Evolutionary conservation across 345 rosid genomes (phyloP), one percentile per base, ranked within the genome.

Genomic region (Linum usitatissimum): DNA sequence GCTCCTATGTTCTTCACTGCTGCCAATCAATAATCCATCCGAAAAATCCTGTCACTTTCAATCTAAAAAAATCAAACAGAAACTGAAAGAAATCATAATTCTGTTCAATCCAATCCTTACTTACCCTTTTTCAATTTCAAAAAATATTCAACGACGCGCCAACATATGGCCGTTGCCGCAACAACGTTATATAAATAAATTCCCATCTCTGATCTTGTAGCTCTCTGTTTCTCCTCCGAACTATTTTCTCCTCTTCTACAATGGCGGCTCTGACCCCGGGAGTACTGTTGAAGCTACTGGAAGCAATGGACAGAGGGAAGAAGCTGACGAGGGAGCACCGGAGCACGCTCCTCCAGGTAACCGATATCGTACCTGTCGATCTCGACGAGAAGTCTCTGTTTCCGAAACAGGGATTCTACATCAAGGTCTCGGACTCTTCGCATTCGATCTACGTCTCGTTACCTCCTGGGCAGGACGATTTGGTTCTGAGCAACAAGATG

Each of bases 221-320:
- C 38, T 34, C 38, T 34, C 6, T 34, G 38, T 34, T 34, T 34
- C 36, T 31, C 4, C 61, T 57, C 1, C 61, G 8, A 30, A 10
- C 28, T n/a, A n/a, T n/a, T n/a, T n/a, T n/a, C n/a, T n/a, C n/a
- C n/a, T n/a, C n/a, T n/a, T n/a, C n/a, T n/a, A 34, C 70, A 18
- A 79, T 80, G 82, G 84, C 86, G 18, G 64, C 70, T 14, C 81
- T 77, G 4, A 76, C 86, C 20, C 82, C 80, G 12, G 84, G 84
- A 30, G 62, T 79, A 48, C 84, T 82, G 56, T 74, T 74, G 10
- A 77, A 76, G 73, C 86, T 82, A 28, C 71, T 82, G 20, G 51
- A 70, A 0, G 76, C 80, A 17, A 71, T 73, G 66, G 74, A 78
- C 64, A 73, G 63, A 12, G 17, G 53, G 7, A 20, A 18, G 54